Evolutionary conservation across 192 early-diverging fungal genomes (phyloP).

Genomic region (Dissophora ornata): DNA sequence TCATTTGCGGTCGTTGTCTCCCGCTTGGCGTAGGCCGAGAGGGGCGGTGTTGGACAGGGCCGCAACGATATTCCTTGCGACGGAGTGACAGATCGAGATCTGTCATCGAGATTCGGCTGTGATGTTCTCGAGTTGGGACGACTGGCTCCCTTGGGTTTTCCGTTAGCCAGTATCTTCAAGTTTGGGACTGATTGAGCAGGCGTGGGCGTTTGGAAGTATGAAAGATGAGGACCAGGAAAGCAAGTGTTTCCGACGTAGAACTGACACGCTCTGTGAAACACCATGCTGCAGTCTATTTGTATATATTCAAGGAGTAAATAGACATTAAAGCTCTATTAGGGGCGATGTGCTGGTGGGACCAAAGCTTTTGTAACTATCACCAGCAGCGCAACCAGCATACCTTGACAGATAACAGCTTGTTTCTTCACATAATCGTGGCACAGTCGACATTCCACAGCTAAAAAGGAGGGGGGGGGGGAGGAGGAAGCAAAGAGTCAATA

Average conservation of each 20-base stretch:
- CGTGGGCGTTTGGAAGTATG: constrained; percentile 22
- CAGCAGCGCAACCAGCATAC: too few species aligned
- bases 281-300: constrained; percentile 42
- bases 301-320: not conserved
- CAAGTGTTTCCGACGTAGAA: constrained; percentile 50
- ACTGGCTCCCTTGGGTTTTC: constrained; percentile 16
- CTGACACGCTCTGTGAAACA: constrained; percentile 43
- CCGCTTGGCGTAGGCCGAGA: constrained; percentile 15
- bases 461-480: not conserved
- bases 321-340: too few species aligned
- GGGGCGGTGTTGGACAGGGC: constrained; percentile 31
- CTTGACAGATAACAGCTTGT: constrained; percentile 68
- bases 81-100: constrained; percentile 41
- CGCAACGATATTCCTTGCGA: constrained; percentile 23
- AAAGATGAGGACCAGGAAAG: constrained; percentile 46
- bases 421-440: constrained; percentile 60
- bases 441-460: constrained; percentile 63
- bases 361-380: too few species aligned
- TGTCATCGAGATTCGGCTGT: constrained; percentile 20
- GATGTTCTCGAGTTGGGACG: constrained; percentile 41
- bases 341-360: too few species aligned
- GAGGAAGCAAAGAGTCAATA: too few species aligned
- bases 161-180: constrained; percentile 24
- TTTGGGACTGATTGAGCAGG: constrained; percentile 43
- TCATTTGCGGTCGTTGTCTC: constrained; percentile 25